Conservation (phyloP, 2,329 filamentous ascomycete species). For the Ophiostoma sp. region DNA sequence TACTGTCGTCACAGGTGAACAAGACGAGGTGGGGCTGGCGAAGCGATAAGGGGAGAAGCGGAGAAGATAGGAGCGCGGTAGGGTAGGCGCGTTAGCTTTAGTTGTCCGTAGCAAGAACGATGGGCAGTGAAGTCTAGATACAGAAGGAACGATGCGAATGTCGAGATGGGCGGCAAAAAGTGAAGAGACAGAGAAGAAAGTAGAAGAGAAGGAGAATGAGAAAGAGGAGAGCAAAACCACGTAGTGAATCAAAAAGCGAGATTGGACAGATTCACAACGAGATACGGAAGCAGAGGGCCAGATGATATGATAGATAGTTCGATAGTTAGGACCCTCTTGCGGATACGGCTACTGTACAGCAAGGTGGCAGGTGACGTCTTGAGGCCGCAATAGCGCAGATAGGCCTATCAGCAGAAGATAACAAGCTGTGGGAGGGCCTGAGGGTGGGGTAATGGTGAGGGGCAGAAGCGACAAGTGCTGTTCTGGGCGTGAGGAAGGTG, state of each 20-base stretch:
- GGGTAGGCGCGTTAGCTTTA: conserved; percentile 1
- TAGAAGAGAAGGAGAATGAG: not conserved
- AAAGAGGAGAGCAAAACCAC: not conserved
- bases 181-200: not conserved
- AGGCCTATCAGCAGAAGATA: conserved; percentile 23
- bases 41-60: conserved; percentile 15
- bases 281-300: not conserved
- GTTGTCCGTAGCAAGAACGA: not conserved
- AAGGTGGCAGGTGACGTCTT: conserved; percentile 25
- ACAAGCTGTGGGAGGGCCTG: conserved; percentile 12
- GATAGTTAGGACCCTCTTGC: conserved; percentile 17
- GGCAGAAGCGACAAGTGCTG: conserved; percentile 16
- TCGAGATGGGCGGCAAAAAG: not conserved
- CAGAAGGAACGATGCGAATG: not conserved
- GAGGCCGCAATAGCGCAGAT: conserved; percentile 17
- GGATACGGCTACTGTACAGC: conserved; percentile 15
- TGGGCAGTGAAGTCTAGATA: not conserved
- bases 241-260: conserved; percentile 4
- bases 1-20: conserved; percentile 7
- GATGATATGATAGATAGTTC: not conserved
- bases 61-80: conserved; percentile 11
- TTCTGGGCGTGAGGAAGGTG: conserved; percentile 18
- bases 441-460: conserved; percentile 22
- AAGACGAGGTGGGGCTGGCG: conserved; percentile 9
- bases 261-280: not conserved